phyloP scores from a whole-genome alignment of 2,329 filamentous ascomycete species.

The Colletotrichum horii region DNA sequence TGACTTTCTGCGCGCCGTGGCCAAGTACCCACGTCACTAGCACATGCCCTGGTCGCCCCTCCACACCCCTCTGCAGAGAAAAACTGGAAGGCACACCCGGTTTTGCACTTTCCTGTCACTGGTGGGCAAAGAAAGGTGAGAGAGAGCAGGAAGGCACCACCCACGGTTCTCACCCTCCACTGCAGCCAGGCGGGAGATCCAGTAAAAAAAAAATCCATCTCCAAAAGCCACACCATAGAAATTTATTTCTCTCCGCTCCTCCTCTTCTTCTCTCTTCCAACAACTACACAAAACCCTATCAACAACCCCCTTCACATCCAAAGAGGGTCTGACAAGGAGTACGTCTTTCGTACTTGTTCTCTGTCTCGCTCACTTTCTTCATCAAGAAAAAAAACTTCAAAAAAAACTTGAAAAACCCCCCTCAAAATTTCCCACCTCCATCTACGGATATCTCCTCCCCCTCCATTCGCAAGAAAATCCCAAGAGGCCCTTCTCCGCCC shows the following conservation, averaged over 20 bases:
- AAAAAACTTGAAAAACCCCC: slow-evolving; percentile 65
- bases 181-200: slow-evolving; percentile 13
- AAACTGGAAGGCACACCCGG: slow-evolving; percentile 12
- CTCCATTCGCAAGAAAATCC: slow-evolving; percentile 18
- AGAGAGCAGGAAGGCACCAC: not conserved
- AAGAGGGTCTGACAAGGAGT: slow-evolving; percentile 60
- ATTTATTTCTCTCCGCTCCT: slow-evolving; percentile 46
- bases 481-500: slow-evolving; percentile 1
- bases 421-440: slow-evolving; percentile 33
- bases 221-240: slow-evolving; percentile 31
- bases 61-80: not conserved
- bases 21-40: not conserved
- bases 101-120: not conserved
- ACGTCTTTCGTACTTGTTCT: slow-evolving; percentile 63
- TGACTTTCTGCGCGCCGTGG: not conserved
- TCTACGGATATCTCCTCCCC: slow-evolving; percentile 20
- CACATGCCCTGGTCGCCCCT: slow-evolving; percentile 8
- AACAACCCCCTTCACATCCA: slow-evolving; percentile 46
- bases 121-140: not conserved
- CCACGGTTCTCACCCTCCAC: not conserved
- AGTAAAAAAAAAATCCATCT: slow-evolving; percentile 24
- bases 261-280: slow-evolving; percentile 43
- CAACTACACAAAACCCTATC: slow-evolving; percentile 55
- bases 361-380: slow-evolving; percentile 63
- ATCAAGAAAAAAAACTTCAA: slow-evolving; percentile 57